Conservation (phyloP, 2,329 filamentous ascomycete species). For the Trichocomaceae sp. region DNA sequence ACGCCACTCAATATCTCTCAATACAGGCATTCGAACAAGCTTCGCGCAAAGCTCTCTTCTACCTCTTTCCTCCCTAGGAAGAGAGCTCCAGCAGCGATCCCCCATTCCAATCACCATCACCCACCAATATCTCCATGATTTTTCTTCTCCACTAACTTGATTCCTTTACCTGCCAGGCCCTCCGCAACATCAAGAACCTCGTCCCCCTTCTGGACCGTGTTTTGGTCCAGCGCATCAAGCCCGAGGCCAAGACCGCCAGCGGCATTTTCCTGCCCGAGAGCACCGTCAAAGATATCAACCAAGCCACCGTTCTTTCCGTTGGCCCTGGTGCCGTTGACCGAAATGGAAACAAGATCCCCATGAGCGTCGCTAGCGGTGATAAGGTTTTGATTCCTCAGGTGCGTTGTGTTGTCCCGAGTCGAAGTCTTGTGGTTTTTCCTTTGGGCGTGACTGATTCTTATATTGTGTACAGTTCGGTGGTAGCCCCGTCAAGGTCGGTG, state of each 20-base stretch:
- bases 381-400: conserved; percentile 94
- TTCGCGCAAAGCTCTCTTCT: conserved; percentile 8
- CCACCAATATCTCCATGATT: background rate
- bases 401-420: conserved; percentile 30
- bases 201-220: conserved; percentile 96
- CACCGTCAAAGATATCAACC: conserved; percentile 95
- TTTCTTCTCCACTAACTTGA: background rate
- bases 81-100: background rate
- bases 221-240: conserved; percentile 95
- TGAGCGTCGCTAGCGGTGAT: conserved; percentile 78
- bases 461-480: conserved; percentile 67
- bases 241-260: conserved; percentile 89
- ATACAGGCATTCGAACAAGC: background rate
- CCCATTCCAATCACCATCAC: background rate
- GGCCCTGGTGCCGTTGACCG: conserved; percentile 82
- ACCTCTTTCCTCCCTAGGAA: background rate
- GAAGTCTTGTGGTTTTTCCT: background rate
- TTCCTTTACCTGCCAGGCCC: conserved; percentile 40
- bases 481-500: conserved; percentile 91
- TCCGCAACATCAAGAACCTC: conserved; percentile 93
- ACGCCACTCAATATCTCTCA: conserved; percentile 4
- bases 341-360: conserved; percentile 79
- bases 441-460: conserved; percentile 11
- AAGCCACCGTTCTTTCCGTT: conserved; percentile 92
- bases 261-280: conserved; percentile 98